Conservation (phyloP, 345 rosid genomes). For the Acer campestre region DNA sequence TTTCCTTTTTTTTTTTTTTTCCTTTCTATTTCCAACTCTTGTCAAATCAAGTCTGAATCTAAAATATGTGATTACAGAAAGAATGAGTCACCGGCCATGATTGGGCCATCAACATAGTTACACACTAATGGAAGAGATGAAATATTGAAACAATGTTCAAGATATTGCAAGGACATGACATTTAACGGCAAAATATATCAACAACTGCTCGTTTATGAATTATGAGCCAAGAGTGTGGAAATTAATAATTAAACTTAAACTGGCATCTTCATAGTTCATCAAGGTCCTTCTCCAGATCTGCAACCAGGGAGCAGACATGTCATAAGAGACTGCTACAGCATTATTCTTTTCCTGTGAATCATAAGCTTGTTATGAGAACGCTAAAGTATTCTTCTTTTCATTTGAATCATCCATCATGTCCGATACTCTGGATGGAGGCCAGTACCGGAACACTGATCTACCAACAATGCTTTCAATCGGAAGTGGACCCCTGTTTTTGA, state of each 20-base stretch:
- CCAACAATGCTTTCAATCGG: conserved; percentile 65
- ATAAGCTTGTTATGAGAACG: conserved; percentile 46
- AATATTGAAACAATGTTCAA: conserved; percentile 22
- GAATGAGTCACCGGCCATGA: conserved; percentile 10
- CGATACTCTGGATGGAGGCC: conserved; percentile 80
- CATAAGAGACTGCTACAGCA: conserved; percentile 47
- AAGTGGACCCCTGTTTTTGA: conserved; percentile 76
- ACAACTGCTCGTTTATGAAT: conserved; percentile 23
- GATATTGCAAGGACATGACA: background rate
- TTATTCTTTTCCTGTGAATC: conserved; percentile 33
- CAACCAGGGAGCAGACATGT: conserved; percentile 22
- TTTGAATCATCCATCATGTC: conserved; percentile 45
- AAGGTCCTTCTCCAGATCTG: background rate
- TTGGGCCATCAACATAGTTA: conserved; percentile 18
- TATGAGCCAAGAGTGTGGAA: conserved; percentile 5
- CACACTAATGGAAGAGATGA: conserved; percentile 22
- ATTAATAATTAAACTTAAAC: conserved; percentile 8
- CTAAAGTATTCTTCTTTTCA: conserved; percentile 32
- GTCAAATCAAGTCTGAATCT: background rate
- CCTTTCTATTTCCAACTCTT: background rate
- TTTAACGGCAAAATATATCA: conserved; percentile 12
- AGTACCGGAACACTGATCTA: conserved; percentile 72
- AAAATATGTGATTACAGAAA: conserved; percentile 13
- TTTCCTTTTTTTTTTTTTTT: background rate
- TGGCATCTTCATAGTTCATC: background rate